These are phyloP conservation scores for Pseudomonodictys pantanalensis DNA, from an alignment of 495 filamentous ascomycete species.

Conservation along the genomic window DNA sequence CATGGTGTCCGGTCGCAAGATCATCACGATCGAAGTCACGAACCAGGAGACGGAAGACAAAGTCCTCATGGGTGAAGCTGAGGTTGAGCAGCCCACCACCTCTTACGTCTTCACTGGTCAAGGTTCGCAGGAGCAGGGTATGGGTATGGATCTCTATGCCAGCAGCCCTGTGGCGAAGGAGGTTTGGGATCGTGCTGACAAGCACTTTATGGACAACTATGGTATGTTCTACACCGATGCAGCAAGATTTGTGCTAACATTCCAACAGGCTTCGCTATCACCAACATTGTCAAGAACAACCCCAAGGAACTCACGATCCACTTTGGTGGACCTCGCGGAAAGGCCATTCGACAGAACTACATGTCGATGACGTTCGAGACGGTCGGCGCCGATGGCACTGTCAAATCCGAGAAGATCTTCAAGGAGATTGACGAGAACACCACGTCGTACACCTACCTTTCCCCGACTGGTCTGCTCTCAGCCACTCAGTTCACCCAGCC, in stretches of 20 bases:
- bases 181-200: conserved; percentile 97
- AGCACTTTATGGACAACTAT: conserved; percentile 98
- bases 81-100: conserved; percentile 97
- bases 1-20: conserved; percentile 97
- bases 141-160: conserved; percentile 98
- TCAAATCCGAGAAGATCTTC: conserved; percentile 99
- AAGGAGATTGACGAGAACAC: conserved; percentile 92
- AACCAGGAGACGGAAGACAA: conserved; percentile 95
- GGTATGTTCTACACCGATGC: conserved; percentile 57
- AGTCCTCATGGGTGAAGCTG: conserved; percentile 88
- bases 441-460: conserved; percentile 93
- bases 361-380: conserved; percentile 99
- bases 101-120: conserved; percentile 98
- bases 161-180: conserved; percentile 91
- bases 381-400: conserved; percentile 80
- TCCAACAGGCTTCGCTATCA: conserved; percentile 84
- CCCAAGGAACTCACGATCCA: conserved; percentile 98
- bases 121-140: conserved; percentile 96
- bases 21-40: conserved; percentile 94
- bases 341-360: conserved; percentile 97
- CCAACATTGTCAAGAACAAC: conserved; percentile 99
- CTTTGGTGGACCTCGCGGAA: conserved; percentile 94
- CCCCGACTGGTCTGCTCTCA: conserved; percentile 90
- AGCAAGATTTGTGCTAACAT: neutral
- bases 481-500: conserved; percentile 99